Conservation (phyloP, 179 eudicot genomes). For the Amaranthus tricolor region DNA sequence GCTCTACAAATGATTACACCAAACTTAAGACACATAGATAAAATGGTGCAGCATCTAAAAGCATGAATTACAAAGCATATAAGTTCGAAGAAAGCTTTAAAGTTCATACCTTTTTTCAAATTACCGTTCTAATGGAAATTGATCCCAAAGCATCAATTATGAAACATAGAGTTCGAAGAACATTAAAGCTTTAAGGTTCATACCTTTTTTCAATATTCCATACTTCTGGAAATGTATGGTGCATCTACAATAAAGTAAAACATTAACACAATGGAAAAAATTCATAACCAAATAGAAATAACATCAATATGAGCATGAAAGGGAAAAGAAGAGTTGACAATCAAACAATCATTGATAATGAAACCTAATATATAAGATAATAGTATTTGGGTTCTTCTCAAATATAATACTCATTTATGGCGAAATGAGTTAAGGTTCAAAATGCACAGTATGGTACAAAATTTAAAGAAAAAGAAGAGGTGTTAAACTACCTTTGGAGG, state of each 20-base stretch:
- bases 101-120: no score
- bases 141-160: neutral
- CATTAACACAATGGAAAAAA: neutral
- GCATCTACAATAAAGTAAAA: slow-evolving; percentile 50
- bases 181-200: slow-evolving; percentile 11
- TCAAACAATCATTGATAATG: neutral
- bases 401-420: neutral
- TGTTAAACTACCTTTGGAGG: neutral
- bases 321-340: slow-evolving; percentile 4
- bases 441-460: neutral
- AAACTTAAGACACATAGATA: no score
- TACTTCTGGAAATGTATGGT: slow-evolving; percentile 81
- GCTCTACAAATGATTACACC: no score
- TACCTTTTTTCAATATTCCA: slow-evolving; percentile 90
- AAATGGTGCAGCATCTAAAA: no score
- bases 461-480: neutral
- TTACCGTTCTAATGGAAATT: no score
- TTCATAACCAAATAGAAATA: neutral
- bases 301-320: neutral
- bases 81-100: no score
- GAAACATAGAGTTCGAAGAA: neutral
- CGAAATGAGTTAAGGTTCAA: neutral
- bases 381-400: neutral
- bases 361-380: neutral
- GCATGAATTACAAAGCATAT: no score